Evolutionary conservation across 2,329 filamentous ascomycete species (phyloP), one percentile per base, ranked within the genome.

Genomic region (Stachybotrys chartarum): DNA sequence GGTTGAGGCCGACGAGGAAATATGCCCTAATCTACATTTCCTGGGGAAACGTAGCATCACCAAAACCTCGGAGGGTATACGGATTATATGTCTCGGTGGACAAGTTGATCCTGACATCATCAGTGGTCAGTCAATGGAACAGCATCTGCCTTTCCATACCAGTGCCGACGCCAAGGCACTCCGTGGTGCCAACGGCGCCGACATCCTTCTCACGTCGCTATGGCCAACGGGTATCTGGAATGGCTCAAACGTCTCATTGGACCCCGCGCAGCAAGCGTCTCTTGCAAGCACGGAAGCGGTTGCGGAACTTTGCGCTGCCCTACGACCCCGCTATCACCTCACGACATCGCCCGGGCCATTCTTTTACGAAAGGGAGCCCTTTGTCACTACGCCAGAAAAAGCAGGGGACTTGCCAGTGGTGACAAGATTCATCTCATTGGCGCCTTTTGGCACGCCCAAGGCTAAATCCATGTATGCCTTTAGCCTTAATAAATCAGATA

Each of bases 321-420:
- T 99, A 18, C 94, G 91, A 68, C 94, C 94, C n/a, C 85, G 90
- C 31, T 99, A 99, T 66, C 92, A 97, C 70, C 86, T 97, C 65
- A 85, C 90, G 1, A 78, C 82, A 4, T 89, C 89, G 0, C 79
- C 83, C 1, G 70, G 68, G 8, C 72, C 78, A 7, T 85, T 85
- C 63, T 93, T 89, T 72, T 97, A 87, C 68, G 93, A 99, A 73
- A 85, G 94, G 55, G 94, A 97, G 70, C 91, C 93, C 0, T 99
- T 97, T 75, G 86, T 94, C 65, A 87, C 96, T 67, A 78, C 81
- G 1, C 61, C 72, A 7, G 68, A 71, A 44, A 71, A 72, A 14
- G 74, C 74, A 0, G 63, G 69, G 7, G 78, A 85, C 55, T 72
- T 77, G 24, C 79, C 80, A 60, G 74, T 78, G 1, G 72, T 95